Percentiles rank a stretch among this genome's conserved stretches.
Evolutionary conservation across 768 basidiomycete genomes (phyloP).

Genomic region (Candolleomyces eurysporus): DNA sequence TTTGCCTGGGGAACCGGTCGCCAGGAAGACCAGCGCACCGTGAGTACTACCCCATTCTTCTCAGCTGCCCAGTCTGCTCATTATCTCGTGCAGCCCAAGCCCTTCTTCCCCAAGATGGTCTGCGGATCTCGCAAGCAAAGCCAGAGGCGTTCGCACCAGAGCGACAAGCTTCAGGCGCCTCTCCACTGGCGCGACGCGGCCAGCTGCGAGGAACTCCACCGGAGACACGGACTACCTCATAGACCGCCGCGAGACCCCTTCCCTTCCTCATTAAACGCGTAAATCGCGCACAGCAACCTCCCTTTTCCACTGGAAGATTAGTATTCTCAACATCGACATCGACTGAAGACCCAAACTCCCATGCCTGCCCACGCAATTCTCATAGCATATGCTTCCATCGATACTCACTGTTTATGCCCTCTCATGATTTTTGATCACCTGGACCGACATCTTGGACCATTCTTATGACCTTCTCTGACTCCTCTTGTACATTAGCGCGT

Average conservation of each 20-base stretch:
- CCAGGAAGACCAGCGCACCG: slow-evolving; percentile 3
- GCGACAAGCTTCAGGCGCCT: slow-evolving; percentile 4
- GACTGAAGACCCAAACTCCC: too few relatives aligned
- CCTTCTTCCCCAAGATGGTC: slow-evolving; percentile 14
- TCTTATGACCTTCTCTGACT: too few relatives aligned
- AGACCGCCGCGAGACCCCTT: neutral
- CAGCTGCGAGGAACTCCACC: neutral
- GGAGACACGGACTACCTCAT: neutral
- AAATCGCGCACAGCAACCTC: too few relatives aligned
- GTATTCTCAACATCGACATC: too few relatives aligned
- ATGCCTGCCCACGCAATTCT: neutral
- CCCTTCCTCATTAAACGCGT: neutral
- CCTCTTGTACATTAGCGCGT: too few relatives aligned
- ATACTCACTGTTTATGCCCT: too few relatives aligned
- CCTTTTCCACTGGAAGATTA: too few relatives aligned
- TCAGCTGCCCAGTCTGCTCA: neutral
- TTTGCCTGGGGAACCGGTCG: slow-evolving; percentile 40
- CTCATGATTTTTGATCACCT: too few relatives aligned
- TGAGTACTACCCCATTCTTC: neutral
- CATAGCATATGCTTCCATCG: too few relatives aligned
- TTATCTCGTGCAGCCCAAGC: neutral
- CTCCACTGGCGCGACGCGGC: neutral
- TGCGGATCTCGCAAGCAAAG: slow-evolving; percentile 20
- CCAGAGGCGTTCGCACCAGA: slow-evolving; percentile 24
- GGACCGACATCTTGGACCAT: too few relatives aligned